Percentiles rank a stretch among this genome's conserved stretches.
Conservation (phyloP, 257 asterid genomes). For the Osmanthus fragrans region DNA sequence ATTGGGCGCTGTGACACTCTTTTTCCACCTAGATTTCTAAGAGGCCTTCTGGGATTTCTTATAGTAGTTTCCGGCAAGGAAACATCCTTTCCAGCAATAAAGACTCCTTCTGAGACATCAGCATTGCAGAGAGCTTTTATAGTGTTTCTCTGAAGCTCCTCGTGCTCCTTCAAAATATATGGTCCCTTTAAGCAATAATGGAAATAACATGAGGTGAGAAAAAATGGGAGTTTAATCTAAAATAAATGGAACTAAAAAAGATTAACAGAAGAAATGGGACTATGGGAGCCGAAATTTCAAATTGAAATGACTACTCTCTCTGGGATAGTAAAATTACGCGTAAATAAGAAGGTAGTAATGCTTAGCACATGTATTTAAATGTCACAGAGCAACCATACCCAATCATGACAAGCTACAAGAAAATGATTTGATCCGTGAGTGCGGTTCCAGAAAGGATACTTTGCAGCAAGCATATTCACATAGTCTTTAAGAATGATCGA, state of each 20-base stretch:
- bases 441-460: constrained; percentile 91
- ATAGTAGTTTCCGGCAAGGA: constrained; percentile 85
- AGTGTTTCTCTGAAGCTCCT: constrained; percentile 63
- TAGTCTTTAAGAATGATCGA: constrained; percentile 63
- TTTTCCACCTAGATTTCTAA: constrained; percentile 73
- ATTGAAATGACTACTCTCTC: no score
- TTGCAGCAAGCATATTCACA: constrained; percentile 70
- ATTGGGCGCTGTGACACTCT: constrained; percentile 78
- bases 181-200: constrained; percentile 64
- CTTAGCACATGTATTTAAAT: constrained; percentile 10
- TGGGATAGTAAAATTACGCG: not conserved
- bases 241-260: not conserved
- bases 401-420: constrained; percentile 96
- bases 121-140: constrained; percentile 89
- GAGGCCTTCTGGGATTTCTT: constrained; percentile 65
- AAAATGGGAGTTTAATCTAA: not conserved
- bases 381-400: constrained; percentile 57
- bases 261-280: not conserved
- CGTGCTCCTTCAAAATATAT: constrained; percentile 59
- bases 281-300: not conserved
- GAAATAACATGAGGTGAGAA: constrained; percentile 8
- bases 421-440: constrained; percentile 89
- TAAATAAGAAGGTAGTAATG: not conserved
- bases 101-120: constrained; percentile 72
- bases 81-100: constrained; percentile 59